These are phyloP conservation scores for Sarocladiaceae sp. DNA, from an alignment of 2,329 filamentous ascomycete species.

Conservation along the genomic window DNA sequence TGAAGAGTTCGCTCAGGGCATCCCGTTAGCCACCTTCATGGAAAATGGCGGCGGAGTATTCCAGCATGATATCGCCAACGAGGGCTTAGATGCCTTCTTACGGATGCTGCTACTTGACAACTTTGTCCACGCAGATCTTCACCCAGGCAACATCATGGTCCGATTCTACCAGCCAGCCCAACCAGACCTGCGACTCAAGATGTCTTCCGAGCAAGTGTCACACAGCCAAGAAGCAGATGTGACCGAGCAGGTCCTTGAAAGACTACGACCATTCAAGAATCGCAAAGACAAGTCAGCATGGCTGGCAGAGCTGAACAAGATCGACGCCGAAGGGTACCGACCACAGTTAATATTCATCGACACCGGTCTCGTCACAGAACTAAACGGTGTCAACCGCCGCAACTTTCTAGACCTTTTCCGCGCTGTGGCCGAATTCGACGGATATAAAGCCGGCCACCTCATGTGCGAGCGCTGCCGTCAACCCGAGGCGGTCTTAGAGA, in stretches of 20 bases:
- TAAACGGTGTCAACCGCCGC: conserved; percentile 77
- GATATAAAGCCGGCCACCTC: conserved; percentile 87
- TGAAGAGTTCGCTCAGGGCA: conserved; percentile 93
- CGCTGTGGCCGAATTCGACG: conserved; percentile 92
- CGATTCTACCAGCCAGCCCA: conserved; percentile 86
- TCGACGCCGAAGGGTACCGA: conserved; percentile 83
- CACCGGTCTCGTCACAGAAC: conserved; percentile 88
- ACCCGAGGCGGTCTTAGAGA: conserved; percentile 81
- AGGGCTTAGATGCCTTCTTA: conserved; percentile 91
- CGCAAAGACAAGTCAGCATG: conserved; percentile 63
- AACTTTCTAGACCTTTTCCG: conserved; percentile 98
- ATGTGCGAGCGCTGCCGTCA: conserved; percentile 97
- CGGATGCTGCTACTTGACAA: conserved; percentile 97
- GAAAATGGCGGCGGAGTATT: conserved; percentile 90
- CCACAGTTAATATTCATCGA: conserved; percentile 98
- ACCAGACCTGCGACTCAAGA: conserved; percentile 51
- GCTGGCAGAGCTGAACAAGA: conserved; percentile 66
- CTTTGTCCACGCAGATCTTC: conserved; percentile 93
- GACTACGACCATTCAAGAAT: conserved; percentile 68
- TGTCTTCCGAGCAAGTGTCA: conserved; percentile 26
- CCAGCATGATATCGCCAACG: conserved; percentile 89
- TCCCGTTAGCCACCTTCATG: conserved; percentile 85
- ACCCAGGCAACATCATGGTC: conserved; percentile 99
- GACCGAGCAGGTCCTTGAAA: conserved; percentile 79
- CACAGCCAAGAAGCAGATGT: conserved; percentile 62